Base-by-base conservation (phyloP, 345 rosid genomes). In the Gynandropsis gynandra region DNA sequence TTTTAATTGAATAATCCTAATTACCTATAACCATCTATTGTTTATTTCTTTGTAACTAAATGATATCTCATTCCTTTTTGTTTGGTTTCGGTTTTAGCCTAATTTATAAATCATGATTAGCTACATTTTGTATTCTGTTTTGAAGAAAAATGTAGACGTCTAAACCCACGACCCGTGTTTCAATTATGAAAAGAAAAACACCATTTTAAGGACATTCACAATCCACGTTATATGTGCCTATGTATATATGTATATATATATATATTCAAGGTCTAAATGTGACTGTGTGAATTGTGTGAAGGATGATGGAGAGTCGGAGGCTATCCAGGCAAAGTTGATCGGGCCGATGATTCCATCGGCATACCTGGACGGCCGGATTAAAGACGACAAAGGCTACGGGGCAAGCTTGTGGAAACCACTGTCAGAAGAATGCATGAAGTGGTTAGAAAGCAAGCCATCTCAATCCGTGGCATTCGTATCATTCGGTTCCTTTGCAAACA, bases 301-400 rank as follows among this genome's bases (percentile, higher is more conserved):
- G 61, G 54, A 78, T 78, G 76, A 72, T 62, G 65, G 65, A 8
- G 65, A 73, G 36, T 60, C 73, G 1, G 69, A 66, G 43, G 63
- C 75, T 9, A 80, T 85, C 79, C 80, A 59, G 0, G 85, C 64
- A n/a, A 80, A 76, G 49, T 55, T 82, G 64, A 78, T 86, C 0
- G 95, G 90, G 16, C 95, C 88, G 0, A 75, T 80, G 95, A 74
- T 80, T 13, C 95, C 95, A 16, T 78, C 82, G 0, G 70, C 73
- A 0, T 82, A 80, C 41, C 46, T 78, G 10, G 90, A 78, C 13
- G 72, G 65, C 2, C 44, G 79, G 18, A 74, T 78, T 15, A 65
- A 70, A 47, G 76, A 56, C 4, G 90, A 86, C 64, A 54, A 40
- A 49, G 80, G 72, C 31, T 82, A 82, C 9, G 95, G 95, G 12